Conservation (phyloP, 495 filamentous ascomycete species). For the Ramalina peruviana region DNA sequence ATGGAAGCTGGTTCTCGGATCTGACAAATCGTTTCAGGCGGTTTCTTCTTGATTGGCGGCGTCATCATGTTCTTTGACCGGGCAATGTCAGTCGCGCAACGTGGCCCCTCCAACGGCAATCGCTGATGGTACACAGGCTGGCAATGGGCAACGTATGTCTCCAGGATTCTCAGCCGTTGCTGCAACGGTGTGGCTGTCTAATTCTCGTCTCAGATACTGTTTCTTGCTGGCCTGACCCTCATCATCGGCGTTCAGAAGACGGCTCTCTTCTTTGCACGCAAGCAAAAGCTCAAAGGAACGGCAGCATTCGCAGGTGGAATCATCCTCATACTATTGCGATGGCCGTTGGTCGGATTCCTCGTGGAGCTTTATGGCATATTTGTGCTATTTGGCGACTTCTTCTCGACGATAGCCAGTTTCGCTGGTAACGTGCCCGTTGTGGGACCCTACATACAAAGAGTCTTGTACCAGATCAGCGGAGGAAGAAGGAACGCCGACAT, state of each 20-base stretch:
- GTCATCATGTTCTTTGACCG: constrained; percentile 95
- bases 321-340: constrained; percentile 69
- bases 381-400: constrained; percentile 88
- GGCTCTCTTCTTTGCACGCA: constrained; percentile 79
- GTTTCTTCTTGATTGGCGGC: constrained; percentile 84
- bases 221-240: constrained; percentile 86
- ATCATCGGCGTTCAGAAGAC: constrained; percentile 93
- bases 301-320: constrained; percentile 81
- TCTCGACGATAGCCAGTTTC: constrained; percentile 82
- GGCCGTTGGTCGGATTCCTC: constrained; percentile 77
- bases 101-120: not conserved
- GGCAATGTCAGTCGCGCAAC: constrained; percentile 51
- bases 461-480: constrained; percentile 48
- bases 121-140: constrained; percentile 32
- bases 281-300: constrained; percentile 82
- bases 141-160: constrained; percentile 72
- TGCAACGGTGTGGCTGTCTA: not conserved
- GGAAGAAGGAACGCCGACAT: constrained; percentile 59
- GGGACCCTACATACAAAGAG: constrained; percentile 63
- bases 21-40: constrained; percentile 39
- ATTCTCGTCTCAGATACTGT: constrained; percentile 59
- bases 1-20: constrained; percentile 1
- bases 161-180: not conserved
- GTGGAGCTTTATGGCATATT: constrained; percentile 89
- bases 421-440: constrained; percentile 72